These are phyloP conservation scores for Cutaneotrichosporon arboriforme DNA, from an alignment of 1,284 basidiomycete genomes.

Conservation along the genomic window DNA sequence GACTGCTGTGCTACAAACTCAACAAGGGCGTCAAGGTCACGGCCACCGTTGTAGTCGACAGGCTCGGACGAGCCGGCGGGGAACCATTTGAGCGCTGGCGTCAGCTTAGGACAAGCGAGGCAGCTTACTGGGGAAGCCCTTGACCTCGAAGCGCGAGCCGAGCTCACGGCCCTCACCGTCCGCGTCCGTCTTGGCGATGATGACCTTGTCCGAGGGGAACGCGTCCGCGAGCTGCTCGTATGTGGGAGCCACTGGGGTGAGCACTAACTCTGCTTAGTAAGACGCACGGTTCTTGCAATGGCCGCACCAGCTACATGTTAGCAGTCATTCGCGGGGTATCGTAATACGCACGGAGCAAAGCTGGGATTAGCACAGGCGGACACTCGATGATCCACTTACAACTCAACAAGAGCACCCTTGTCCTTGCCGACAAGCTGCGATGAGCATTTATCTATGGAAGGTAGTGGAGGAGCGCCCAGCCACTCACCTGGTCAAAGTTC, in stretches of 20 bases:
- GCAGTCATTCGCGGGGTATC: background rate
- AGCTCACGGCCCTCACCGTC: slow-evolving; percentile 68
- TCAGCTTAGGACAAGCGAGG: background rate
- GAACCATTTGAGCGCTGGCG: slow-evolving; percentile 84
- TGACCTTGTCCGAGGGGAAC: slow-evolving; percentile 67
- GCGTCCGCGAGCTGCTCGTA: slow-evolving; percentile 88
- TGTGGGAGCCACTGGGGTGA: slow-evolving; percentile 66
- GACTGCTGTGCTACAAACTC: slow-evolving; percentile 71
- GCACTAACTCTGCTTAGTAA: background rate
- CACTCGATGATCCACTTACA: slow-evolving; percentile 55
- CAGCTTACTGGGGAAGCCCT: slow-evolving; percentile 73
- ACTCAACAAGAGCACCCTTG: slow-evolving; percentile 79
- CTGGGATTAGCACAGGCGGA: slow-evolving; percentile 18
- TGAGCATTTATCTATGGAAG: background rate
- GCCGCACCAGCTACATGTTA: slow-evolving; percentile 45
- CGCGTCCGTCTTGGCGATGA: slow-evolving; percentile 89
- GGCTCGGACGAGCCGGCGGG: slow-evolving; percentile 58
- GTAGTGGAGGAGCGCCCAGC: background rate
- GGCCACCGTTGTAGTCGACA: slow-evolving; percentile 68
- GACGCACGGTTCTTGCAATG: slow-evolving; percentile 50
- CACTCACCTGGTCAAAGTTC: slow-evolving; percentile 64
- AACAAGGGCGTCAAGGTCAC: slow-evolving; percentile 72
- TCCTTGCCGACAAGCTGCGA: slow-evolving; percentile 59
- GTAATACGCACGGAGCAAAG: slow-evolving; percentile 38
- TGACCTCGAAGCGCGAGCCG: slow-evolving; percentile 61